Base-by-base conservation (phyloP, 1,139 yeast species). In the Magnusiomyces sp. region DNA sequence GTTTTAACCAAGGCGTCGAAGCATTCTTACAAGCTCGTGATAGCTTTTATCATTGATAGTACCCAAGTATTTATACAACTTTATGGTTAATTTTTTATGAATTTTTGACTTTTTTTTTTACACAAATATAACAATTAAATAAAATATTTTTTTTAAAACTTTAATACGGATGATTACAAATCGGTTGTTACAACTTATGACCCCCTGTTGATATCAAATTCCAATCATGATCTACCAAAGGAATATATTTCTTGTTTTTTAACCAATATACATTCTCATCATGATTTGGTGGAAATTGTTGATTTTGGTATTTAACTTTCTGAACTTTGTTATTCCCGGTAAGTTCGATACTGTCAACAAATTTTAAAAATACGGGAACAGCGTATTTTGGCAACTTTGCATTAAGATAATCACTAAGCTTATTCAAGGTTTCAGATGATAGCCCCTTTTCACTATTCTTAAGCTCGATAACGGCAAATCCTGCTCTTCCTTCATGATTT, bases 401-500 rank as follows among this genome's bases (percentile, higher is more conserved):
- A 27, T 63, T 61, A 19, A 79, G 69, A 56, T 74, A 75, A 2
- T 59, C 53, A 40, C 75, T 69, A n/a, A 29, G 31, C 40, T 19
- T 17, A 23, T 62, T 69, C 2, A 62, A 58, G 39, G 63, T 62
- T 2, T 66, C 69, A 10, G 56, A 54, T 13, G 48, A 49, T n/a
- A n/a, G n/a, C n/a, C n/a, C n/a, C 27, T 46, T 46, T 20, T 48
- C 48, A 2, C 53, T 48, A 16, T 73, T 74, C 16, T 64, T 61
- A 1, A 82, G 76, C 61, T 83, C 83, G 19, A 89, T 64, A 2
- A 88, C 84, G 0, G 95, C 95, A 50, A 77, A 87, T 0, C 98
- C 97, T 10, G 97, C 95, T 60, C 97, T 76, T 47, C 98, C 98
- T 67, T 90, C 97, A 62, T 89, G 95, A 51, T 81, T 76, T 7